Evolutionary conservation across 495 filamentous ascomycete species (phyloP).

Genomic region (Trichoderma erinaceum): DNA sequence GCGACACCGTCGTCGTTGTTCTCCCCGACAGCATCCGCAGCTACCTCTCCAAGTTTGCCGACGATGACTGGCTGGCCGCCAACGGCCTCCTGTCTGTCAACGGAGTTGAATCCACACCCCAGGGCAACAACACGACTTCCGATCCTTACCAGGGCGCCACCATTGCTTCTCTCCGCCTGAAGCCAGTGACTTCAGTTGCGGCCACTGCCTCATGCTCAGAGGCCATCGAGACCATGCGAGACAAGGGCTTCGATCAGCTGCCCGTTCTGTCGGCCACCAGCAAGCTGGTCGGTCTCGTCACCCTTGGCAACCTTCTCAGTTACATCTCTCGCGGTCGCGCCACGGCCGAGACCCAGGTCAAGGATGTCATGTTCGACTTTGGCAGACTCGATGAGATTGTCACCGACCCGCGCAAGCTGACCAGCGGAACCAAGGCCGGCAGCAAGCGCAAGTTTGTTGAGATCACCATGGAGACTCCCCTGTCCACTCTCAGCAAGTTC

Average conservation of each 20-base stretch:
- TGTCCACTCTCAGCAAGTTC: slow-evolving; percentile 79
- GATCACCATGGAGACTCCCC: slow-evolving; percentile 84
- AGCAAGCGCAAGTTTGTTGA: slow-evolving; percentile 71
- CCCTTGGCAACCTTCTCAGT: slow-evolving; percentile 87
- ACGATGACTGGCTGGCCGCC: slow-evolving; percentile 96
- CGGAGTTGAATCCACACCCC: slow-evolving; percentile 25
- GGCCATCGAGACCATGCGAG: slow-evolving; percentile 94
- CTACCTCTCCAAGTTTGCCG: slow-evolving; percentile 98
- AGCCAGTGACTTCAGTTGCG: slow-evolving; percentile 81
- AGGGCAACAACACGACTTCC: slow-evolving; percentile 22
- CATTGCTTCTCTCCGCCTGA: slow-evolving; percentile 73
- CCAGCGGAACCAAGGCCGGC: slow-evolving; percentile 34
- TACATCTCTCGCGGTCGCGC: slow-evolving; percentile 79
- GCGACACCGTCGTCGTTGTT: slow-evolving; percentile 82
- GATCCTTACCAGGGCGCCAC: slow-evolving; percentile 68
- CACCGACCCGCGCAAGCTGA: slow-evolving; percentile 65
- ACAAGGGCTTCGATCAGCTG: slow-evolving; percentile 93
- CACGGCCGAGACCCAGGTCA: slow-evolving; percentile 60
- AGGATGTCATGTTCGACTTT: slow-evolving; percentile 96
- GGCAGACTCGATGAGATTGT: slow-evolving; percentile 75
- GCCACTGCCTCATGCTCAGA: slow-evolving; percentile 63
- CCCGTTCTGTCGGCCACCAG: slow-evolving; percentile 70
- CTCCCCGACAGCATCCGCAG: slow-evolving; percentile 93
- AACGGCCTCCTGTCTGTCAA: slow-evolving; percentile 73
- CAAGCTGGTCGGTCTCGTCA: slow-evolving; percentile 83